Conservation (phyloP, 2,329 filamentous ascomycete species). For the Paracorniculantispora psalliotae region DNA sequence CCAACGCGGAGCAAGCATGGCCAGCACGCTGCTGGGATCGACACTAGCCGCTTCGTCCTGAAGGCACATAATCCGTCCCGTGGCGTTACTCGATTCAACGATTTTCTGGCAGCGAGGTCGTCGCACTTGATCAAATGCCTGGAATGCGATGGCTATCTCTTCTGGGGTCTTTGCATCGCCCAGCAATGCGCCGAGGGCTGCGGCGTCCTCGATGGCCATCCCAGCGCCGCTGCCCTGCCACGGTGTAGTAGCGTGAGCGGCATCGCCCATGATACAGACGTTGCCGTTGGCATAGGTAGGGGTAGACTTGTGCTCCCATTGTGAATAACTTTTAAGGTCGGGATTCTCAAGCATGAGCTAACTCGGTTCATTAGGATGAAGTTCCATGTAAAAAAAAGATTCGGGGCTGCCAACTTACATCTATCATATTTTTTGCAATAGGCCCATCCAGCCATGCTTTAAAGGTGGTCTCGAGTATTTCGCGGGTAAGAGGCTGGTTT, state of each 20-base stretch:
- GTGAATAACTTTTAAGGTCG: neutral
- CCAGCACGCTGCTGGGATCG: neutral
- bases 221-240: slow-evolving; percentile 22
- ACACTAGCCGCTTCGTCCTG: neutral
- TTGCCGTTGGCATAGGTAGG: slow-evolving; percentile 16
- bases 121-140: slow-evolving; percentile 15
- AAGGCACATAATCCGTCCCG: slow-evolving; percentile 6
- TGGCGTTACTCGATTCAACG: slow-evolving; percentile 12
- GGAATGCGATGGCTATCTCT: slow-evolving; percentile 16
- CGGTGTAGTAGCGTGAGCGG: slow-evolving; percentile 23
- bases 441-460: neutral
- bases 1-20: neutral
- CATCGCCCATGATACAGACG: slow-evolving; percentile 23
- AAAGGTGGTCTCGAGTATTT: neutral
- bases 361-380: neutral
- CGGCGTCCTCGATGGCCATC: slow-evolving; percentile 23
- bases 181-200: slow-evolving; percentile 17
- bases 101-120: slow-evolving; percentile 11
- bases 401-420: neutral
- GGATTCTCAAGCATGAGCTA: neutral
- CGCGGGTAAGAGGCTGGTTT: neutral
- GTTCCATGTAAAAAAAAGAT: neutral
- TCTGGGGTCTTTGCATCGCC: neutral
- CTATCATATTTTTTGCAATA: slow-evolving; percentile 9
- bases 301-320: slow-evolving; percentile 16